phyloP scores from a whole-genome alignment of 169 alveolate genomes.

The Eimeria sp. region DNA sequence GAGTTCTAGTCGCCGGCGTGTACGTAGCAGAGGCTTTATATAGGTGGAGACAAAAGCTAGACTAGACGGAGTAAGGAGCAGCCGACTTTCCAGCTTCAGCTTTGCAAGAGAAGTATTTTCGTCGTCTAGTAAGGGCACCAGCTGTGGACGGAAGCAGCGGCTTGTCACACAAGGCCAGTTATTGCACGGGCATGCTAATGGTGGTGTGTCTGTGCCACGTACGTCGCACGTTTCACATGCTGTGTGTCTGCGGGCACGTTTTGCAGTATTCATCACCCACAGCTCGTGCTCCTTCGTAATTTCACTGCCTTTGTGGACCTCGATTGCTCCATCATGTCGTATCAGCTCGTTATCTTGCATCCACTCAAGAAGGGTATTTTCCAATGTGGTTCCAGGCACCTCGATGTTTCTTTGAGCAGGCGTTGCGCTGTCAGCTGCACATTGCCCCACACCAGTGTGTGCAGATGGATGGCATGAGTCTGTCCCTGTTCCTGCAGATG shows the following conservation, averaged over 20 bases:
- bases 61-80: slow-evolving; percentile 53
- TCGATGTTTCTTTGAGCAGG: background rate
- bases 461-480: background rate
- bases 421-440: background rate
- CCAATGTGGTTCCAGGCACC: background rate
- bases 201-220: background rate
- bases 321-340: background rate
- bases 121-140: slow-evolving; percentile 49
- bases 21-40: slow-evolving; percentile 64
- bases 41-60: slow-evolving; percentile 61
- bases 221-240: slow-evolving; percentile 14
- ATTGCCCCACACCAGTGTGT: background rate
- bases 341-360: slow-evolving; percentile 42
- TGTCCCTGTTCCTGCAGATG: background rate
- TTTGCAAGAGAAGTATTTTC: slow-evolving; percentile 57
- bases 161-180: slow-evolving; percentile 60
- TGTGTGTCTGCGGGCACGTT: background rate
- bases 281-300: background rate
- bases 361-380: slow-evolving; percentile 59
- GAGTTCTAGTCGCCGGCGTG: slow-evolving; percentile 19
- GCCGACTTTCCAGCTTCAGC: slow-evolving; percentile 55
- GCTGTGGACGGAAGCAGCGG: slow-evolving; percentile 25
- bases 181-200: slow-evolving; percentile 9
- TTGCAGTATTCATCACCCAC: slow-evolving; percentile 38
- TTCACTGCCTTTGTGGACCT: background rate